These are phyloP conservation scores for Bipolaris gigantea DNA, from an alignment of 2,329 filamentous ascomycete species.

Conservation along the genomic window DNA sequence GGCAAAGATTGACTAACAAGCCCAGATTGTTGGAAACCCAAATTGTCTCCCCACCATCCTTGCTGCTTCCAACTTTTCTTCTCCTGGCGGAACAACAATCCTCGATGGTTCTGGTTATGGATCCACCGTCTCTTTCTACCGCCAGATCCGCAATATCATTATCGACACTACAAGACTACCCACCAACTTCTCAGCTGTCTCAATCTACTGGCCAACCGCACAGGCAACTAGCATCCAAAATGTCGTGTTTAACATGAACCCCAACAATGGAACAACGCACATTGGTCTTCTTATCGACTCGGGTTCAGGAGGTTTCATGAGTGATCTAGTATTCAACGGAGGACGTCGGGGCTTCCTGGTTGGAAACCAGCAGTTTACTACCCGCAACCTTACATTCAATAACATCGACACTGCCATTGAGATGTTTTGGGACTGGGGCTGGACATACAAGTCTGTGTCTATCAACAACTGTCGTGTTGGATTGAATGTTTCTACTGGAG, in stretches of 20 bases:
- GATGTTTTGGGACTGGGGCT: slow-evolving; percentile 64
- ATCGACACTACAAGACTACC: slow-evolving; percentile 61
- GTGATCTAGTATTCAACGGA: slow-evolving; percentile 50
- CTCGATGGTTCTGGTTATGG: slow-evolving; percentile 58
- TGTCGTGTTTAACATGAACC: slow-evolving; percentile 50
- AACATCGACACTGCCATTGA: slow-evolving; percentile 57
- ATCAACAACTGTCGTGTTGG: slow-evolving; percentile 58
- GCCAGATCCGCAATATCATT: slow-evolving; percentile 66
- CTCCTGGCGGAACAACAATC: slow-evolving; percentile 53
- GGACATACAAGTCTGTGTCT: slow-evolving; percentile 55
- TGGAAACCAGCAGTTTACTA: slow-evolving; percentile 59
- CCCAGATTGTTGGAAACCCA: slow-evolving; percentile 60
- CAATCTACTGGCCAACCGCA: slow-evolving; percentile 52
- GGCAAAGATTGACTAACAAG: slow-evolving; percentile 3
- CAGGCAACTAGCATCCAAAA: slow-evolving; percentile 52
- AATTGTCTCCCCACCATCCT: slow-evolving; percentile 59
- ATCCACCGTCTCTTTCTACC: slow-evolving; percentile 65
- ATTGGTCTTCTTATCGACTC: slow-evolving; percentile 50
- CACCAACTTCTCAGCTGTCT: slow-evolving; percentile 49
- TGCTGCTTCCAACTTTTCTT: slow-evolving; percentile 55
- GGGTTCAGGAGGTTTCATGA: slow-evolving; percentile 52
- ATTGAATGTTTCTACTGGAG: slow-evolving; percentile 52
- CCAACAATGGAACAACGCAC: slow-evolving; percentile 50
- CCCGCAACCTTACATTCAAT: slow-evolving; percentile 58
- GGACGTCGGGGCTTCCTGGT: slow-evolving; percentile 47